These are phyloP conservation scores for Ustilago shanxiensis DNA, from an alignment of 1,284 basidiomycete species.

Conservation along the genomic window DNA sequence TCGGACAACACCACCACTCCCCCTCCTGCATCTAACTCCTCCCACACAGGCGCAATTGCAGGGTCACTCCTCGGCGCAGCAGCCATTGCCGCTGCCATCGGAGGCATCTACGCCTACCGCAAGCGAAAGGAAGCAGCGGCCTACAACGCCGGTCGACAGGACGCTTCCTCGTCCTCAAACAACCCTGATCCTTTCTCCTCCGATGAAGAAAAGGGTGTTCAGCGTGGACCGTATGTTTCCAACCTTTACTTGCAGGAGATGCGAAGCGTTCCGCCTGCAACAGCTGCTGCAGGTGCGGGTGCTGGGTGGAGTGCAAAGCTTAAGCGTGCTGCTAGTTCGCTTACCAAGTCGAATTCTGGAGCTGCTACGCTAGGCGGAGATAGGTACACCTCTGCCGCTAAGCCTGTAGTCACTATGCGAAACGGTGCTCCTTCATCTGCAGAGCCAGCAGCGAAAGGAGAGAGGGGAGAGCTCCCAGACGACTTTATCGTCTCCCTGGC, in stretches of 20 bases:
- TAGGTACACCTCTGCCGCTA: slow-evolving; percentile 21
- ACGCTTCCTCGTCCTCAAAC: neutral
- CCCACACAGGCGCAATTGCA: slow-evolving; percentile 55
- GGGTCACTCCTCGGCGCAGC: slow-evolving; percentile 64
- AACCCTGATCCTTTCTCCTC: slow-evolving; percentile 1
- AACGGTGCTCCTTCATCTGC: slow-evolving; percentile 17
- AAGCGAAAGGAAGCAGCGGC: slow-evolving; percentile 58
- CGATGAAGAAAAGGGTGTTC: slow-evolving; percentile 25
- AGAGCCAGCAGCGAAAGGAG: neutral
- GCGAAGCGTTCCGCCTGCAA: slow-evolving; percentile 6
- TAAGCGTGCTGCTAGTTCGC: slow-evolving; percentile 27
- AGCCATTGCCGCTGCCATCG: slow-evolving; percentile 61
- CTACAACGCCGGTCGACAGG: slow-evolving; percentile 27
- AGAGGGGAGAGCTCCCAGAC: slow-evolving; percentile 28
- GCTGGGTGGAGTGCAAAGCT: slow-evolving; percentile 26
- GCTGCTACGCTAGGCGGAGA: slow-evolving; percentile 11
- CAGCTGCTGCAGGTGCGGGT: slow-evolving; percentile 8
- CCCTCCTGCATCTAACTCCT: slow-evolving; percentile 2
- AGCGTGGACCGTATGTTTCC: slow-evolving; percentile 44
- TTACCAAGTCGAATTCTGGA: slow-evolving; percentile 4
- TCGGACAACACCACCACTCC: neutral
- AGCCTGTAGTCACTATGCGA: slow-evolving; percentile 21
- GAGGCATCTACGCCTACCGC: slow-evolving; percentile 64
- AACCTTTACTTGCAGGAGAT: slow-evolving; percentile 37
- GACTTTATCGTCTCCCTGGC: slow-evolving; percentile 44